Percentiles rank a stretch among this genome's conserved stretches.
These are phyloP conservation scores for Pseudoturritis turrita DNA, from an alignment of 345 rosid species.

Conservation along the genomic window DNA sequence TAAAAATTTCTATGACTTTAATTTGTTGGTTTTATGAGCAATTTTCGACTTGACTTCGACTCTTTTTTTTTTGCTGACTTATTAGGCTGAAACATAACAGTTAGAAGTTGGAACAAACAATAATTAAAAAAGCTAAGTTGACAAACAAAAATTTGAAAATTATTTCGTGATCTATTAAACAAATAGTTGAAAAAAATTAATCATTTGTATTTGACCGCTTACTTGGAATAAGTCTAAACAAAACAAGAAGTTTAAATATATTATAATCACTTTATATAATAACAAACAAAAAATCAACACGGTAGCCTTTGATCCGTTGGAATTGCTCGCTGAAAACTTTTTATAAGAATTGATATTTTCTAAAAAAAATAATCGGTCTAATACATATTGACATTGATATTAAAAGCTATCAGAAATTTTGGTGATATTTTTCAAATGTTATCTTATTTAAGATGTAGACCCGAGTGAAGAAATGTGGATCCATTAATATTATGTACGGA, in stretches of 20 bases:
- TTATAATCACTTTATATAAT: neutral
- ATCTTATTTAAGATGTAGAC: conserved; percentile 20
- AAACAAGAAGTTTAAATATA: neutral
- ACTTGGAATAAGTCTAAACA: neutral
- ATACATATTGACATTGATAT: neutral
- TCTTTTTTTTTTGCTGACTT: neutral
- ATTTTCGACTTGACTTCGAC: neutral
- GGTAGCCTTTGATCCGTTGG: neutral
- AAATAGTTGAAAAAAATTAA: conserved; percentile 14
- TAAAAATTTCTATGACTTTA: neutral
- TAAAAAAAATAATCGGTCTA: neutral
- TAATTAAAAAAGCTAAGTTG: neutral
- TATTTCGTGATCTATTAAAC: neutral
- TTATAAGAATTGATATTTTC: neutral
- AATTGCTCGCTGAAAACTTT: neutral
- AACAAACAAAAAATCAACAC: neutral
- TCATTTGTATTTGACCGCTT: conserved; percentile 8
- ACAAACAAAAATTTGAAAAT: neutral
- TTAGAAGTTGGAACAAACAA: conserved; percentile 13
- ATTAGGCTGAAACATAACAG: neutral
- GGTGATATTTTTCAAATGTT: neutral
- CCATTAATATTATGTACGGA: conserved; percentile 7
- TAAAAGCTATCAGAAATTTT: conserved; percentile 2
- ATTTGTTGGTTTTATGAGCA: neutral
- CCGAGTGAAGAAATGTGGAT: neutral